Base-by-base conservation (phyloP, 345 rosid genomes). In the Laguncularia racemosa region DNA sequence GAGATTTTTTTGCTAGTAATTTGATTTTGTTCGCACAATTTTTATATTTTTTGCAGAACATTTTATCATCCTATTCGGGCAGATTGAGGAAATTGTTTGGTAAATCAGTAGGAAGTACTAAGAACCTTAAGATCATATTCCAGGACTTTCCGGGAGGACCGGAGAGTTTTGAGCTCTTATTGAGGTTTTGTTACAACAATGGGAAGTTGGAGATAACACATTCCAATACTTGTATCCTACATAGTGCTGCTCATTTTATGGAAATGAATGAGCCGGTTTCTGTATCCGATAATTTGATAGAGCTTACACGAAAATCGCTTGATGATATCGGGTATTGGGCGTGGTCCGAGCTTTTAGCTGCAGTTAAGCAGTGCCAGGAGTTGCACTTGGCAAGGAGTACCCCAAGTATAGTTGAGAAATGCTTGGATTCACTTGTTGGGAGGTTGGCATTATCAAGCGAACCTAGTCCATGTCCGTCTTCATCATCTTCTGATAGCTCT, bases 91-190 rank as follows among this genome's bases (percentile, higher is more conserved):
- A 69, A 68, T 62, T 89, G 52, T 74, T 85, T 58, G 81, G 90
- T 21, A 84, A 78, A 71, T 82, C 91, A 48, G 65, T 70, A 13
- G 58, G 61, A 46, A 56, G 75, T 33, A 45, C 63, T 52, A 66
- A 78, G 48, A 69, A 69, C 61, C 72, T 81, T 44, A 93, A 89
- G 63, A 83, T 93, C 57, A 73, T 93, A 66, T 87, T 93, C 52
- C 76, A 82, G 59, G 99, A 87, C 50, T 93, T 93, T 56, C 97
- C 99, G 0, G 97, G 96, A 40, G 97, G 97, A 23, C 58, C 88
- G 0, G 83, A 75, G 63, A 62, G 82, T 68, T 89, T 93, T 58
- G 95, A 89, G 79, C 82, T 87, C 52, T 50, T 86, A 12, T 80
- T 81, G 28, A 76, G 85, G 63, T 93, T 89, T 79, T 93, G 96